These are phyloP conservation scores for Fusarium caatingaense DNA, from an alignment of 2,329 filamentous ascomycete genomes.

Conservation along the genomic window DNA sequence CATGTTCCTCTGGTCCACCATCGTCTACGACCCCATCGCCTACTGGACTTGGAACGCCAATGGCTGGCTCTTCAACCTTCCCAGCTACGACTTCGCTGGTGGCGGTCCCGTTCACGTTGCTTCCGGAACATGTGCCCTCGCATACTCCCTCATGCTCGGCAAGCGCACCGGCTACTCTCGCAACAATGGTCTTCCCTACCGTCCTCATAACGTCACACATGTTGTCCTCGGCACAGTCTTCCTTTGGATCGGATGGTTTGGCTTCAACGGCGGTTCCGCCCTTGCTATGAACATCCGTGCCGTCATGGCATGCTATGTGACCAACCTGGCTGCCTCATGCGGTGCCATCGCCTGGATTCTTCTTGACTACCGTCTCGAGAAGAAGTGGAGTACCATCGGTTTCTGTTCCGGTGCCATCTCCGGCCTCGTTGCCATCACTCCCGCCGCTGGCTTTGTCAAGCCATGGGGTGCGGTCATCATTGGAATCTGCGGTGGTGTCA, in stretches of 20 bases:
- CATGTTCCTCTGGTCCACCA: slow-evolving; percentile 77
- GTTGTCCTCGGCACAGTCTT: slow-evolving; percentile 79
- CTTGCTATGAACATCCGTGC: slow-evolving; percentile 85
- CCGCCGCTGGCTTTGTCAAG: slow-evolving; percentile 83
- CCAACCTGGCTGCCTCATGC: slow-evolving; percentile 85
- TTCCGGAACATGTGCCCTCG: slow-evolving; percentile 76
- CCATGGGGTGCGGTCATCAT: slow-evolving; percentile 70
- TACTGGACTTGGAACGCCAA: slow-evolving; percentile 83
- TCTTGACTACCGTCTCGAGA: slow-evolving; percentile 90
- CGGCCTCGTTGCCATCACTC: slow-evolving; percentile 87
- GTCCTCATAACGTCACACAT: slow-evolving; percentile 79
- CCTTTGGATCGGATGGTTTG: slow-evolving; percentile 96
- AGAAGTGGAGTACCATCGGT: slow-evolving; percentile 92
- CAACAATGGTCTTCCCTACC: slow-evolving; percentile 71
- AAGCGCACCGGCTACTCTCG: slow-evolving; percentile 73
- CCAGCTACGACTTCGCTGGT: slow-evolving; percentile 79
- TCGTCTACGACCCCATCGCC: slow-evolving; percentile 79
- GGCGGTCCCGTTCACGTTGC: slow-evolving; percentile 81
- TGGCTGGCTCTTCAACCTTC: slow-evolving; percentile 76
- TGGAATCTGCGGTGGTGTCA: slow-evolving; percentile 69
- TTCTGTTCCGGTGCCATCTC: slow-evolving; percentile 93
- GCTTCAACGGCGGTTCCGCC: slow-evolving; percentile 91
- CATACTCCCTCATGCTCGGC: slow-evolving; percentile 79
- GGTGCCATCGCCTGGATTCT: slow-evolving; percentile 87
- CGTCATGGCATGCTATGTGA: slow-evolving; percentile 89